Conservation (phyloP, 345 rosid species). For the Microthlaspi erraticum region DNA sequence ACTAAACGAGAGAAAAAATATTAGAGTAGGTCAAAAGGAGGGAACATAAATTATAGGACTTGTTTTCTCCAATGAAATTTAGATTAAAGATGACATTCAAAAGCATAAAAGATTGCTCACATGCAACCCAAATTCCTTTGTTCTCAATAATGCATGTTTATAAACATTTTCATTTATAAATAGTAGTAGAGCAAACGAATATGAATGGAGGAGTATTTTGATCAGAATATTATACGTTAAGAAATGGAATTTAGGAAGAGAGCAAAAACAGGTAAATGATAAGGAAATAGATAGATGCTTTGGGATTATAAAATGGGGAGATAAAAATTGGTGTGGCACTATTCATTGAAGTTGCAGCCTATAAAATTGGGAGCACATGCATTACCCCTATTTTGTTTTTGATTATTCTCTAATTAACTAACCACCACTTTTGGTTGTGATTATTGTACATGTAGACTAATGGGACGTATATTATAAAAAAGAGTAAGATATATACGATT, state of each 20-base stretch:
- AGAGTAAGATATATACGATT: background rate
- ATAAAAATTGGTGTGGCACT: constrained; percentile 22
- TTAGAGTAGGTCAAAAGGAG: constrained; percentile 46
- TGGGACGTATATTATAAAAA: constrained; percentile 29
- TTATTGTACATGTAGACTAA: constrained; percentile 44
- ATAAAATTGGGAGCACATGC: constrained; percentile 44
- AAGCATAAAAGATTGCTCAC: constrained; percentile 48
- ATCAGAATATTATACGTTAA: constrained; percentile 23
- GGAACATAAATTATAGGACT: constrained; percentile 43
- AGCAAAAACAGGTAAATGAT: constrained; percentile 8
- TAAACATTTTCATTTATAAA: background rate
- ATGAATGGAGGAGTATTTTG: constrained; percentile 28
- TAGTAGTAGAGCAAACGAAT: background rate
- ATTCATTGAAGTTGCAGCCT: constrained; percentile 39
- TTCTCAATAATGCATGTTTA: constrained; percentile 43
- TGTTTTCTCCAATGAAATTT: constrained; percentile 40
- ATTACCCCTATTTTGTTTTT: constrained; percentile 25
- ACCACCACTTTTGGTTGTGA: constrained; percentile 24
- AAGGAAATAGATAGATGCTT: constrained; percentile 28
- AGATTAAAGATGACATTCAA: constrained; percentile 36
- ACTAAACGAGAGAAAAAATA: constrained; percentile 29
- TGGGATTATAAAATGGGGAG: constrained; percentile 24
- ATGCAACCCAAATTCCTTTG: constrained; percentile 48
- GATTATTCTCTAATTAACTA: constrained; percentile 26
- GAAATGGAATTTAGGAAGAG: constrained; percentile 18